phyloP scores from a whole-genome alignment of 2,329 filamentous ascomycete genomes.

The Colletotrichum sp. region DNA sequence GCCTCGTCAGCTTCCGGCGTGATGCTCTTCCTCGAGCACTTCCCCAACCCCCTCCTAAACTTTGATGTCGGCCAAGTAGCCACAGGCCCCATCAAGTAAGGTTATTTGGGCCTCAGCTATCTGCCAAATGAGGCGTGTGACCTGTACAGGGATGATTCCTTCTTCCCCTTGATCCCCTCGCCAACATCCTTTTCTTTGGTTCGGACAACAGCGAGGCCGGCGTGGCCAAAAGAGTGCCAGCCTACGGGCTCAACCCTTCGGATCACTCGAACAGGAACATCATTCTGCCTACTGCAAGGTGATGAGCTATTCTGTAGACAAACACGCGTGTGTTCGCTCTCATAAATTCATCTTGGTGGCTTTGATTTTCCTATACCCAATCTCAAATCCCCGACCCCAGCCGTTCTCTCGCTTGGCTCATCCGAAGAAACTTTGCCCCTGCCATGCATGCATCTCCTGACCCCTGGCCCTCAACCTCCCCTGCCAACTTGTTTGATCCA shows the following conservation, averaged over 20 bases:
- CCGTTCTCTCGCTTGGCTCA: background rate
- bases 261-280: background rate
- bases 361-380: background rate
- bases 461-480: background rate
- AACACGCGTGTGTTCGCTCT: background rate
- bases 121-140: background rate
- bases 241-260: background rate
- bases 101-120: background rate
- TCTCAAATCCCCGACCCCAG: background rate
- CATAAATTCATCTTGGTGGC: background rate
- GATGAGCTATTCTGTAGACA: background rate
- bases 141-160: background rate
- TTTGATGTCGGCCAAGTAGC: background rate
- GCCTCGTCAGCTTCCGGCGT: background rate
- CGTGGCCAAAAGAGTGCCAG: background rate
- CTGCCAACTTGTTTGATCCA: background rate
- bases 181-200: background rate
- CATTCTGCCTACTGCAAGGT: background rate
- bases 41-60: background rate
- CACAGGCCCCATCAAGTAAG: constrained; percentile 12
- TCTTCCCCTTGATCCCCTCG: background rate
- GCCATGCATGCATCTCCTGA: background rate
- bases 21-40: background rate
- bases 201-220: background rate
- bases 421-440: background rate